phyloP scores from a whole-genome alignment of 2,329 filamentous ascomycete species.

The Emergomyces orientalis region DNA sequence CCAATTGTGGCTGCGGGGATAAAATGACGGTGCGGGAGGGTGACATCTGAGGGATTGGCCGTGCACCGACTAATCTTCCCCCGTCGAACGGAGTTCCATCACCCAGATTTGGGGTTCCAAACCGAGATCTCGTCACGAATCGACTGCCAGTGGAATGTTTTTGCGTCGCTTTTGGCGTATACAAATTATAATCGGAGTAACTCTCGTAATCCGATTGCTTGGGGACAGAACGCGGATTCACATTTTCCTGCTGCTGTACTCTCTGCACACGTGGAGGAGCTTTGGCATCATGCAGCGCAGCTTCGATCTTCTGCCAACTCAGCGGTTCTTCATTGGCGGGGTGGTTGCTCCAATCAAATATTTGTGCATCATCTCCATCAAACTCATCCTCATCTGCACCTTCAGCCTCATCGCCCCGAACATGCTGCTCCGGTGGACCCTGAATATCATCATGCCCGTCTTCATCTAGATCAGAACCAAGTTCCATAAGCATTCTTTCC shows the following conservation, averaged over 20 bases:
- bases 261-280: not conserved
- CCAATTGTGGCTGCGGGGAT: slow-evolving; percentile 2
- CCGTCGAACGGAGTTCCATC: not conserved
- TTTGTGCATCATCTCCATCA: slow-evolving; percentile 16
- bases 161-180: slow-evolving; percentile 7
- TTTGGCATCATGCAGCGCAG: slow-evolving; percentile 18
- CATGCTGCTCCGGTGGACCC: slow-evolving; percentile 24
- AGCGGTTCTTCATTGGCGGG: slow-evolving; percentile 21
- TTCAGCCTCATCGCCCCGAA: slow-evolving; percentile 24
- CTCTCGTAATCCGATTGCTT: slow-evolving; percentile 4
- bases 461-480: slow-evolving; percentile 31
- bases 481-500: slow-evolving; percentile 28
- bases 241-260: not conserved
- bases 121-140: slow-evolving; percentile 14
- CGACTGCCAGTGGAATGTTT: slow-evolving; percentile 7
- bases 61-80: slow-evolving; percentile 6
- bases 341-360: slow-evolving; percentile 21
- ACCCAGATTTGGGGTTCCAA: slow-evolving; percentile 11
- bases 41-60: slow-evolving; percentile 10
- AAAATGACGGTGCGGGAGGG: slow-evolving; percentile 6
- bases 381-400: slow-evolving; percentile 15
- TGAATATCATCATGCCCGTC: slow-evolving; percentile 20
- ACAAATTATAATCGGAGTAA: not conserved
- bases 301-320: slow-evolving; percentile 33
- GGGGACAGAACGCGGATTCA: not conserved